These are phyloP conservation scores for Vitis cinerea DNA, from an alignment of 164 flowering plant species.

Conservation along the genomic window DNA sequence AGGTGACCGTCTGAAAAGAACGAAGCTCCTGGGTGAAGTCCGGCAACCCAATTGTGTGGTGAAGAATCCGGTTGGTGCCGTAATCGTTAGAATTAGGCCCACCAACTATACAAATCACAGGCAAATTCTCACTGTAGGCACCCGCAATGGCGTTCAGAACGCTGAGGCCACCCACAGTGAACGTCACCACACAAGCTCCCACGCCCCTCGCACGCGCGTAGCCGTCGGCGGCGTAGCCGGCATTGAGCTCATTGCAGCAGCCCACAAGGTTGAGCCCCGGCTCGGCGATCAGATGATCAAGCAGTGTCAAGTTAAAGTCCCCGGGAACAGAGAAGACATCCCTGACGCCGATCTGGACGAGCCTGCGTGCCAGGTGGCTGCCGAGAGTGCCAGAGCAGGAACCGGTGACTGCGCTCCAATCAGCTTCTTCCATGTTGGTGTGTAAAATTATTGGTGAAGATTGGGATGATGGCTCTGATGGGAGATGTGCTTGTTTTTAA, in stretches of 20 bases:
- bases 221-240: slow-evolving; percentile 79
- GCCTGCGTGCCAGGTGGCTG: slow-evolving; percentile 58
- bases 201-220: slow-evolving; percentile 64
- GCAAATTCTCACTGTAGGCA: slow-evolving; percentile 72
- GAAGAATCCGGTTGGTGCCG: slow-evolving; percentile 61
- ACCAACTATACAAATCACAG: slow-evolving; percentile 68
- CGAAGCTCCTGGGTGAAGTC: slow-evolving; percentile 70
- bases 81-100: slow-evolving; percentile 72
- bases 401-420: background rate
- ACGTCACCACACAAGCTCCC: slow-evolving; percentile 68
- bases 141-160: slow-evolving; percentile 72
- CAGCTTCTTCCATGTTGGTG: too few relatives aligned
- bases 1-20: slow-evolving; percentile 64
- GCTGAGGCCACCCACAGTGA: slow-evolving; percentile 73
- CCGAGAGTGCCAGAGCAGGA: slow-evolving; percentile 43
- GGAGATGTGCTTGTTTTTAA: too few relatives aligned
- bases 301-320: slow-evolving; percentile 57
- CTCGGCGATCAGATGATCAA: slow-evolving; percentile 61
- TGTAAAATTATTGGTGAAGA: too few relatives aligned
- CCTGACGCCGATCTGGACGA: slow-evolving; percentile 50
- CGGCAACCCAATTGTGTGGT: slow-evolving; percentile 73
- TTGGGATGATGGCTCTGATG: too few relatives aligned
- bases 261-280: slow-evolving; percentile 60
- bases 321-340: slow-evolving; percentile 75
- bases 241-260: slow-evolving; percentile 79